Evolutionary conservation across 345 rosid genomes (phyloP), one percentile per base, ranked within the genome.

Genomic region (Cardamine occulta): DNA sequence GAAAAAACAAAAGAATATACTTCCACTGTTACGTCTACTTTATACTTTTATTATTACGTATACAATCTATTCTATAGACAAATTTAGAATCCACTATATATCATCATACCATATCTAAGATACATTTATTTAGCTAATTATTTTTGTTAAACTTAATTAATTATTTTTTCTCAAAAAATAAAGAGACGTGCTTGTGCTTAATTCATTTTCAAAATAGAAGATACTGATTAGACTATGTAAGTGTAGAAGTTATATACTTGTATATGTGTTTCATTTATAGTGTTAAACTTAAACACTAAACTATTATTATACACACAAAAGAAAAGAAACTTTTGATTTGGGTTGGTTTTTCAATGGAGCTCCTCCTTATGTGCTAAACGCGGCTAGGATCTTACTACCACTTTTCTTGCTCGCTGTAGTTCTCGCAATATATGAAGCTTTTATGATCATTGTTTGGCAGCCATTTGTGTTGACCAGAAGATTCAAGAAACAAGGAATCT

Each of bases 401-500:
- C 10, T 68, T 68, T 26, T 75, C 11, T 2, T 71, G 13, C 0
- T 68, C 23, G 48, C 54, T 47, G 18, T 68, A 37, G 49, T 45
- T 42, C 17, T 44, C 26, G 42, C 5, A 54, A 51, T 52, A 12
- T 26, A 1, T 7, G 26, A 68, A 1, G 74, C 70, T 53, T 42
- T 52, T 53, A 7, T 21, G 31, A 54, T 69, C 15, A 24, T 70
- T 47, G 49, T 77, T 17, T 78, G 81, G 77, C 24, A 24, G 31
- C 81, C 81, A 45, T 72, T 65, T 4, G 7, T 15, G 13, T 2
- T 78, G 31, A 15, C 73, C 1, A 78, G 55, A 64, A 47, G 51
- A 6, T 65, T 78, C 73, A 63, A 55, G 31, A 78, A 65, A 37
- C 77, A 78, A 70, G 81, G 81, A 65, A 63, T 78, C 54, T 18